phyloP scores from a whole-genome alignment of 2,329 filamentous ascomycete species.

The Penicillium frequentans region DNA sequence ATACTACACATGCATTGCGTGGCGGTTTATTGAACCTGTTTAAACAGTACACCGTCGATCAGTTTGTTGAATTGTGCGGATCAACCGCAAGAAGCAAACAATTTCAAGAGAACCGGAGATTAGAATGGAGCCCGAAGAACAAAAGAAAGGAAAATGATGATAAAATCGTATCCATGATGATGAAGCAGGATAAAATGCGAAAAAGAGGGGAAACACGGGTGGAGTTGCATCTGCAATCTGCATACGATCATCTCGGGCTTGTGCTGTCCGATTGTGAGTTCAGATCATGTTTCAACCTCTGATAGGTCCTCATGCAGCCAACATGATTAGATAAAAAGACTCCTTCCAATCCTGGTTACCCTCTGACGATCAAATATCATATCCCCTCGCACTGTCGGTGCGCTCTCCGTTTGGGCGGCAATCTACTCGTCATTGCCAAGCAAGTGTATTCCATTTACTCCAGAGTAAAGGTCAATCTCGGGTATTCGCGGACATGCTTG shows the following conservation, averaged over 20 bases:
- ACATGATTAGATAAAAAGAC: not conserved
- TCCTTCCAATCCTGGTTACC: not conserved
- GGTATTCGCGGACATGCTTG: not conserved
- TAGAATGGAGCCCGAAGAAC: not conserved
- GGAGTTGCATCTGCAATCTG: not conserved
- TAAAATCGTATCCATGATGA: not conserved
- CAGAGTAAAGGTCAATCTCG: not conserved
- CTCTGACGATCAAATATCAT: not conserved
- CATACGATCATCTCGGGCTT: not conserved
- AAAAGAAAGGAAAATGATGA: too few relatives aligned
- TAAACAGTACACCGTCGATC: not conserved
- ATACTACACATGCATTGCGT: not conserved
- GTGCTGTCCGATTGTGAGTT: not conserved
- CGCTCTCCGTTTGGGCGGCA: not conserved
- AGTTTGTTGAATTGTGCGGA: not conserved
- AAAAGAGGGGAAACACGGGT: constrained; percentile 1
- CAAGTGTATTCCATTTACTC: not conserved
- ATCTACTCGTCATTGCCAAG: not conserved
- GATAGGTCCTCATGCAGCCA: not conserved
- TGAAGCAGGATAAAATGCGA: not conserved
- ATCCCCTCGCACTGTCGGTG: not conserved
- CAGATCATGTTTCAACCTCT: not conserved
- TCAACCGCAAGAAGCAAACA: not conserved
- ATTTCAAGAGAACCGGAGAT: not conserved
- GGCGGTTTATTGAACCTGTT: not conserved